Base-by-base conservation (phyloP, 805 yeast genomes). In the Myxozyma melibiosi region DNA sequence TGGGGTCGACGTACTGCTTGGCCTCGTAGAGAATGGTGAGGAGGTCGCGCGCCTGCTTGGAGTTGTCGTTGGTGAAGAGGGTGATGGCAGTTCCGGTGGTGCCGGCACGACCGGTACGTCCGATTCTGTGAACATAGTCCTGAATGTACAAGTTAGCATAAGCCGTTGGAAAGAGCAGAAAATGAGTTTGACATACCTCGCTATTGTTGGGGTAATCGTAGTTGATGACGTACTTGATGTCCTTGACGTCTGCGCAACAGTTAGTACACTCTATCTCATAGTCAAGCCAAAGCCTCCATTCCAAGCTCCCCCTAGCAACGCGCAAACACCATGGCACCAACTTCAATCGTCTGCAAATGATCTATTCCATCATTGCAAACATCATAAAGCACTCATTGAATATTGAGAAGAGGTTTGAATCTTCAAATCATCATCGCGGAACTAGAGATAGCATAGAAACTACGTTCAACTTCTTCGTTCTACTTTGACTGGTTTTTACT, bases 31-130 rank as follows among this genome's bases (percentile, higher is more conserved):
- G 81, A 70, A 94, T 91, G 69, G 87, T 85, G 69, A 92, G 82
- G 71, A 94, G 81, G 69, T 90, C 94, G 68, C 88, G 87, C 67
- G 98, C 97, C 75, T 90, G 82, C 77, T 86, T 84, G 67, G 89
- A 78, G 80, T 90, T 89, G 65, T 80, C 91, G 64, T 84, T 87
- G 58, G 97, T 90, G 82, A 94, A 94, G 74, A 92, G 84, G 7
- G 98, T 89, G 65, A 90, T 83, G 54, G 99, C 97, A 62, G 94
- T 91, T 82, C 99, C 99, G 62, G 81, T 80, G 62, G 90, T 85
- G 74, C 98, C 98, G 66, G 97, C 99, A 83, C 99, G 90, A 74
- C 99, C 99, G 65, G 99, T 91, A 84, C 97, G 91, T 76, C 99
- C 99, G 71, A 92, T 94, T 79, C 99, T 85, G 76, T 92, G 99